A percentile compares a stretch with the other conserved stretches of the same genome.
phyloP scores from a whole-genome alignment of 2,329 filamentous ascomycete genomes.

The Colletotrichum cuscutae region DNA sequence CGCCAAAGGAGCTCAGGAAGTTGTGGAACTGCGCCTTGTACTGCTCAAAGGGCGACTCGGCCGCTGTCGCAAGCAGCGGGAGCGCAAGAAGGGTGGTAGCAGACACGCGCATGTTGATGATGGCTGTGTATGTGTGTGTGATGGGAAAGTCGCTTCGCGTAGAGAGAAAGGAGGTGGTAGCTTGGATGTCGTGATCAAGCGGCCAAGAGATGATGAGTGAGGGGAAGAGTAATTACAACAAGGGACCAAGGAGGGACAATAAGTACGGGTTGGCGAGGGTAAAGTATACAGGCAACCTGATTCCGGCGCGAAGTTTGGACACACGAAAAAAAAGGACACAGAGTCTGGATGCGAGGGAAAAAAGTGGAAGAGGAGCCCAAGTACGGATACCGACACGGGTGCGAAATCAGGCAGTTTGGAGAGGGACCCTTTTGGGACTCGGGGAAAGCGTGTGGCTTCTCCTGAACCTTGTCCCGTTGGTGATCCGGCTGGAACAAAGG shows the following conservation, averaged over 20 bases:
- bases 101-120: slow-evolving; percentile 66
- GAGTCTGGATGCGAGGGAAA: slow-evolving; percentile 6
- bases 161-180: slow-evolving; percentile 29
- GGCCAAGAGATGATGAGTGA: slow-evolving; percentile 26
- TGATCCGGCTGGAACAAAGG: slow-evolving; percentile 33
- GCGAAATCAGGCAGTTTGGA: slow-evolving; percentile 3
- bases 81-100: slow-evolving; percentile 62
- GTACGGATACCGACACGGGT: no score
- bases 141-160: slow-evolving; percentile 3
- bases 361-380: slow-evolving; percentile 24
- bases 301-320: slow-evolving; percentile 1
- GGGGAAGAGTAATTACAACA: slow-evolving; percentile 20
- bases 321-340: slow-evolving; percentile 28
- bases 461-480: slow-evolving; percentile 33
- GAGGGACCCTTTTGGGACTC: slow-evolving; percentile 9
- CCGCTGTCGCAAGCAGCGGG: slow-evolving; percentile 64
- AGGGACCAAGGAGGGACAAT: slow-evolving; percentile 30
- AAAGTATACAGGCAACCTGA: slow-evolving; percentile 3
- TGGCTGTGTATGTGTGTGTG: slow-evolving; percentile 39
- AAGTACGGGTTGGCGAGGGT: slow-evolving; percentile 4
- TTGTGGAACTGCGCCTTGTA: slow-evolving; percentile 73
- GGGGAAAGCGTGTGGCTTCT: not conserved
- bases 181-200: slow-evolving; percentile 25
- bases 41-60: slow-evolving; percentile 62
- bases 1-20: slow-evolving; percentile 69